phyloP scores from a whole-genome alignment of 2,329 filamentous ascomycete genomes.

The Cryphonectria radicalis region DNA sequence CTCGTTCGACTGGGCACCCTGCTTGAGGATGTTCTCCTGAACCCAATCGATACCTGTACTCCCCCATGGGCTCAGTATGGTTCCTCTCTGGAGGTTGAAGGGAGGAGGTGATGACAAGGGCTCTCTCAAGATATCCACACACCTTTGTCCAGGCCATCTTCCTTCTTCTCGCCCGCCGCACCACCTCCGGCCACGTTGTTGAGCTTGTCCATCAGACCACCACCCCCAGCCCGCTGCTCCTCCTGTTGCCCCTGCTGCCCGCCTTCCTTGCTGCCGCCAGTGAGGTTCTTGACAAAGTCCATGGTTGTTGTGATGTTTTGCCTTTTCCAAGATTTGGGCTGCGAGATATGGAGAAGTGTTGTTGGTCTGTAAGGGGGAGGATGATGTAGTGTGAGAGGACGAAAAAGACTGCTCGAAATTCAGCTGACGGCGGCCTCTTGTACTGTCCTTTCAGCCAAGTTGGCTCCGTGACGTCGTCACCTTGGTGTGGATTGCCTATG shows the following conservation, averaged over 20 bases:
- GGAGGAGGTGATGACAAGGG: neutral
- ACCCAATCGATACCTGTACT: conserved; percentile 72
- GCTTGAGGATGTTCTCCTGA: conserved; percentile 74
- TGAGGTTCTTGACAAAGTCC: conserved; percentile 60
- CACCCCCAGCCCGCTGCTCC: conserved; percentile 53
- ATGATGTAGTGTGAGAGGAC: neutral
- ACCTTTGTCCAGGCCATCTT: conserved; percentile 85
- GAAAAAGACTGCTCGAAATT: neutral
- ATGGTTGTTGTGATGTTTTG: conserved; percentile 41
- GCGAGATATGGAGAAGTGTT: neutral
- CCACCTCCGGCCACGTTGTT: conserved; percentile 76
- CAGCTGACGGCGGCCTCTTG: neutral
- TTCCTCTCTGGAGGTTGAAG: neutral
- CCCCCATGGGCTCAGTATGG: conserved; percentile 15
- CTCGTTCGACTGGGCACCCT: conserved; percentile 74
- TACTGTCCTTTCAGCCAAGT: conserved; percentile 5
- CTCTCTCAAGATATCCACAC: neutral
- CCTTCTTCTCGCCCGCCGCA: conserved; percentile 75
- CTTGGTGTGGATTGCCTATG: conserved; percentile 5
- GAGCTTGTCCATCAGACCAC: conserved; percentile 71
- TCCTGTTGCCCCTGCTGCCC: conserved; percentile 31
- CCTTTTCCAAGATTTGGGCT: neutral
- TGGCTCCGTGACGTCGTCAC: conserved; percentile 27
- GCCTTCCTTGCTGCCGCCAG: conserved; percentile 44
- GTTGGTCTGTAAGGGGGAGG: neutral